Conservation (phyloP, 441 rosid species). For the Caryocar brasiliense region DNA sequence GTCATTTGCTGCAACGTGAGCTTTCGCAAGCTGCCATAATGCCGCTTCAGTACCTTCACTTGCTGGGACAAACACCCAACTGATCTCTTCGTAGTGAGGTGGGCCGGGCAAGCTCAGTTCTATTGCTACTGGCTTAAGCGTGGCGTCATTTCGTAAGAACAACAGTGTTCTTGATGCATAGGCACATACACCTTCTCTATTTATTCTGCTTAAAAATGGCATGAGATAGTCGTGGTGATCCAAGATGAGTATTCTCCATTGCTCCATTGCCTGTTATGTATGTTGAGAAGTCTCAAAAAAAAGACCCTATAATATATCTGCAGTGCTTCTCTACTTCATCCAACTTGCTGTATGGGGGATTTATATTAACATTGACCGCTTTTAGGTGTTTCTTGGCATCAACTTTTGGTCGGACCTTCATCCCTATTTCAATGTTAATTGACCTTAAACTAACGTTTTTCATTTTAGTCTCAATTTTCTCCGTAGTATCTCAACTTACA, state of each 20-base stretch:
- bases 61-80: constrained; percentile 38
- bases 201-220: constrained; percentile 40
- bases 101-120: constrained; percentile 40
- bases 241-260: constrained; percentile 45
- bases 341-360: too few species aligned
- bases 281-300: not conserved
- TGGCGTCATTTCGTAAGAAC: constrained; percentile 33
- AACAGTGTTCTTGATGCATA: constrained; percentile 53
- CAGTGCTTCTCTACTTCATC: too few species aligned
- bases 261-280: constrained; percentile 35
- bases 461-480: too few species aligned
- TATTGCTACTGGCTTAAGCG: constrained; percentile 55
- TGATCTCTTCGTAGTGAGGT: not conserved
- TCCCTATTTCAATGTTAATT: too few species aligned
- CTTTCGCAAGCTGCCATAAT: constrained; percentile 58
- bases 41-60: constrained; percentile 47
- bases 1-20: constrained; percentile 64
- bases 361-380: too few species aligned
- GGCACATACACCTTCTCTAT: constrained; percentile 31
- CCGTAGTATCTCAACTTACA: too few species aligned
- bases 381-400: too few species aligned
- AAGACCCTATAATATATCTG: too few species aligned
- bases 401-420: too few species aligned
- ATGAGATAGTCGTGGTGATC: constrained; percentile 67
- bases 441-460: too few species aligned